Evolutionary conservation across 495 filamentous ascomycete species (phyloP).

Genomic region (Aspergillus cavernicola): DNA sequence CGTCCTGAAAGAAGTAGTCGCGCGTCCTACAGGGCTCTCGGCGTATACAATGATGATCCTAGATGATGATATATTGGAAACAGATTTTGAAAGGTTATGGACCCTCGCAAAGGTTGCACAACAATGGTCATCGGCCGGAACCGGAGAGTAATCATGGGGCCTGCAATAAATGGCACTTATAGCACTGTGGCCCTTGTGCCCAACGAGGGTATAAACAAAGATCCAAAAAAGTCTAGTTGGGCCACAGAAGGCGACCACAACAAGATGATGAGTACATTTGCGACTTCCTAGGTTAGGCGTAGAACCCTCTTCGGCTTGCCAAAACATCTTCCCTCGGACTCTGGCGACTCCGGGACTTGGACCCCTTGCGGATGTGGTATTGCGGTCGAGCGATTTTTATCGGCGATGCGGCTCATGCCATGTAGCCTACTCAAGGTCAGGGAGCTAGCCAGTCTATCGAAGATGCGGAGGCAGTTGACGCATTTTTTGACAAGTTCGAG

Average conservation of each 20-base stretch:
- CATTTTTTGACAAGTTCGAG: slow-evolving; percentile 23
- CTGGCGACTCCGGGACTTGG: slow-evolving; percentile 44
- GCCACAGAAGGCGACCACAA: slow-evolving; percentile 23
- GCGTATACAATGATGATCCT: slow-evolving; percentile 17
- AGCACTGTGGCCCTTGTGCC: slow-evolving; percentile 11
- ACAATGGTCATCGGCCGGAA: slow-evolving; percentile 12
- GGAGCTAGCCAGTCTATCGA: slow-evolving; percentile 39
- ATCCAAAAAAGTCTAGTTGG: slow-evolving; percentile 7
- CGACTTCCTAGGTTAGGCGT: slow-evolving; percentile 33
- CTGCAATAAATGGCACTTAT: slow-evolving; percentile 10
- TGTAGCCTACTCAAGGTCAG: slow-evolving; percentile 40
- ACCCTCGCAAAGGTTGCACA: slow-evolving; percentile 5
- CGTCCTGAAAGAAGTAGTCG: slow-evolving; percentile 1
- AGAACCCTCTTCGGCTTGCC: slow-evolving; percentile 20
- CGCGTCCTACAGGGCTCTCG: slow-evolving; percentile 4
- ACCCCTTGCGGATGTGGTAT: slow-evolving; percentile 35
- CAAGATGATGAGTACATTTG: slow-evolving; percentile 36
- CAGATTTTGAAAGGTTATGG: slow-evolving; percentile 2
- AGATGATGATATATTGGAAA: neutral
- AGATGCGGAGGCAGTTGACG: slow-evolving; percentile 31
- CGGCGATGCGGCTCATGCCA: slow-evolving; percentile 44
- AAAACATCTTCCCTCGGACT: slow-evolving; percentile 8
- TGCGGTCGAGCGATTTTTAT: slow-evolving; percentile 38
- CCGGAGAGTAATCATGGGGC: slow-evolving; percentile 12
- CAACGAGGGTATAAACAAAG: slow-evolving; percentile 10